Evolutionary conservation across 371 early-diverging fungal genomes (phyloP).

Genomic region (Apophysomyces elegans): DNA sequence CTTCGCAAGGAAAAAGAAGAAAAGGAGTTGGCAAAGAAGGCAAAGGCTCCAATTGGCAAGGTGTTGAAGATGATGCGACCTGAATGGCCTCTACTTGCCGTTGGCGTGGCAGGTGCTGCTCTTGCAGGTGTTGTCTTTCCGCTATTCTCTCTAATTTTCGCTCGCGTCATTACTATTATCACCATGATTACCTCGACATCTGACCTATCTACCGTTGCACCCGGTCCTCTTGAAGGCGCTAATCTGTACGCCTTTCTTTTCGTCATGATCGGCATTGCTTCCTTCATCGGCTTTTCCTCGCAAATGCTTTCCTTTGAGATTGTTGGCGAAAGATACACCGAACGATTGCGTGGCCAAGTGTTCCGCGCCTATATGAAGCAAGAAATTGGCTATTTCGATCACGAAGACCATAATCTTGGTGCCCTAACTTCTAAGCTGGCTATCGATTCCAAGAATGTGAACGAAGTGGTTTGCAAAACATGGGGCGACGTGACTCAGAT

Average conservation of each 20-base stretch:
- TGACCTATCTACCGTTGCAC: constrained; percentile 17
- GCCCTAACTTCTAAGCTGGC: constrained; percentile 83
- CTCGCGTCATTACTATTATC: constrained; percentile 37
- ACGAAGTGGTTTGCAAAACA: constrained; percentile 61
- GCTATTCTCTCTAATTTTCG: constrained; percentile 50
- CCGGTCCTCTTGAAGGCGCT: constrained; percentile 53
- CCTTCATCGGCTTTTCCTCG: constrained; percentile 49
- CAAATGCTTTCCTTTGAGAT: constrained; percentile 49
- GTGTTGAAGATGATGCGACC: constrained; percentile 42
- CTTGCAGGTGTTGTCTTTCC: constrained; percentile 67
- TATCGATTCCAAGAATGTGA: constrained; percentile 77
- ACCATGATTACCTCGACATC: constrained; percentile 26
- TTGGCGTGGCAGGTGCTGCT: constrained; percentile 52
- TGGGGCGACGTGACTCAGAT: constrained; percentile 56
- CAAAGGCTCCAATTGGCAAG: constrained; percentile 51
- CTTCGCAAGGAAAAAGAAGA: constrained; percentile 47
- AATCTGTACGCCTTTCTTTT: constrained; percentile 84
- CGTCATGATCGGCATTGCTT: constrained; percentile 60
- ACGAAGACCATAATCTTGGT: constrained; percentile 81
- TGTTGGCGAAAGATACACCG: constrained; percentile 64
- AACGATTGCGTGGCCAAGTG: constrained; percentile 58
- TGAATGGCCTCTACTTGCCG: constrained; percentile 42
- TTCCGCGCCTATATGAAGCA: constrained; percentile 75
- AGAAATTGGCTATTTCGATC: constrained; percentile 90
- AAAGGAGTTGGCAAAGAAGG: constrained; percentile 44